Conservation (phyloP, 495 filamentous ascomycete species). For the Penicillium canescens region DNA sequence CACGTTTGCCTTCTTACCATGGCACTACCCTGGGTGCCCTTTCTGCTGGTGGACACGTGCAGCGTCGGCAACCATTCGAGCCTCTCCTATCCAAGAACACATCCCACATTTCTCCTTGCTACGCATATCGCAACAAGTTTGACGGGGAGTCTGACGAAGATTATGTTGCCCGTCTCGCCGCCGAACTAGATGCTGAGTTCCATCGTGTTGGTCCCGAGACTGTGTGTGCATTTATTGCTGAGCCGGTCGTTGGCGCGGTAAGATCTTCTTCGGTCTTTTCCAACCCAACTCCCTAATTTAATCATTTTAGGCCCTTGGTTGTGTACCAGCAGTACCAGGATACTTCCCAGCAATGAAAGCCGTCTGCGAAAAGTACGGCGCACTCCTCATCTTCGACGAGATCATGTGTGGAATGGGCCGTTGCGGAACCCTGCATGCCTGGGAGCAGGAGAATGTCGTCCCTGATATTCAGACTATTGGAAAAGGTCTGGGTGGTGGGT, state of each 20-base stretch:
- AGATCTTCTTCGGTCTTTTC: constrained; percentile 5
- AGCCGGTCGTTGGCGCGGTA: constrained; percentile 66
- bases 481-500: constrained; percentile 69
- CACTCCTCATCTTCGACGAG: constrained; percentile 72
- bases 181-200: constrained; percentile 77
- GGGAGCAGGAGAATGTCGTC: constrained; percentile 61
- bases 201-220: constrained; percentile 66
- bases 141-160: constrained; percentile 44
- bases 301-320: constrained; percentile 50
- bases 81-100: constrained; percentile 62
- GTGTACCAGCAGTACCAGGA: constrained; percentile 60
- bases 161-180: constrained; percentile 59
- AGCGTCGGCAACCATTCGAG: constrained; percentile 64
- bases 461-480: constrained; percentile 72
- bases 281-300: neutral
- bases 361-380: constrained; percentile 65
- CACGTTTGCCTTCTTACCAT: constrained; percentile 71
- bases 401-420: constrained; percentile 81
- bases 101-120: constrained; percentile 69
- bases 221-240: constrained; percentile 76
- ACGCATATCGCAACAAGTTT: constrained; percentile 58
- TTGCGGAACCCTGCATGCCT: constrained; percentile 66
- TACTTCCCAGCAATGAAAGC: constrained; percentile 64
- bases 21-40: constrained; percentile 71
- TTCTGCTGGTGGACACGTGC: constrained; percentile 61